Evolutionary conservation across 352 stramenopile species (phyloP).

Genomic region (Thraustochytrium striatum): DNA sequence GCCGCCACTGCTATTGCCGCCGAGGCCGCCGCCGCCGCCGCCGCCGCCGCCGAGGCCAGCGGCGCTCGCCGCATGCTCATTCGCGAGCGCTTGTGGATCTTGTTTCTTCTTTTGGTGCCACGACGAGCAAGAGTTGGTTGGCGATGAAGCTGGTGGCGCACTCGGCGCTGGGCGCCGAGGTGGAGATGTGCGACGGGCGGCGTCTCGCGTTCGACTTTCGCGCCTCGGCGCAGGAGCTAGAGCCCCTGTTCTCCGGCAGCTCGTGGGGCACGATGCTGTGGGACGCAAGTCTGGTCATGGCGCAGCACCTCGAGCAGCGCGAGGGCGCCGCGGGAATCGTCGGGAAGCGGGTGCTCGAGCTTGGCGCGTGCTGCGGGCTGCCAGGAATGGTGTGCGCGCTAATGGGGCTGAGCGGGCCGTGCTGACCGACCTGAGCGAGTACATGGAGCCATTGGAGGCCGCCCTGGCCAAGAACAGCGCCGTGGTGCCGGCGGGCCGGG

Average conservation of each 20-base stretch:
- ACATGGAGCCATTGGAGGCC: not conserved
- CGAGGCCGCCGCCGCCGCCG: too few relatives aligned
- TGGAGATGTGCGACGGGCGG: not conserved
- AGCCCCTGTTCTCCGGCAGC: slow-evolving; percentile 2
- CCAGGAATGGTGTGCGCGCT: not conserved
- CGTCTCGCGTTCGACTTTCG: slow-evolving; percentile 5
- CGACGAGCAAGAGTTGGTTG: not conserved
- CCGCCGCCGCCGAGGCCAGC: not conserved
- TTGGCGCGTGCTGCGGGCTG: slow-evolving; percentile 25
- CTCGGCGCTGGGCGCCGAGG: not conserved
- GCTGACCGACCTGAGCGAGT: slow-evolving; percentile 13
- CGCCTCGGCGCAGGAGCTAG: not conserved
- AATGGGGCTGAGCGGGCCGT: not conserved
- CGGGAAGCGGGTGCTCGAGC: not conserved
- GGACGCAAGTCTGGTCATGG: slow-evolving; percentile 26
- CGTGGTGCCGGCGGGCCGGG: not conserved
- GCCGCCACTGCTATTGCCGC: not conserved
- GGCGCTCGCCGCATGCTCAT: too few relatives aligned
- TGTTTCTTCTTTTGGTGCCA: too few relatives aligned
- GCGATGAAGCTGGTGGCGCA: not conserved
- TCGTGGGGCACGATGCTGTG: slow-evolving; percentile 40
- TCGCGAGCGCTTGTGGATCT: too few relatives aligned
- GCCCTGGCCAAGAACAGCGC: not conserved
- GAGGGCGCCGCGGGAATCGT: not conserved
- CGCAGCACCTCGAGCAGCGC: not conserved